Conservation (phyloP, 352 stramenopile genomes). For the Globisporangium orthogonon region DNA sequence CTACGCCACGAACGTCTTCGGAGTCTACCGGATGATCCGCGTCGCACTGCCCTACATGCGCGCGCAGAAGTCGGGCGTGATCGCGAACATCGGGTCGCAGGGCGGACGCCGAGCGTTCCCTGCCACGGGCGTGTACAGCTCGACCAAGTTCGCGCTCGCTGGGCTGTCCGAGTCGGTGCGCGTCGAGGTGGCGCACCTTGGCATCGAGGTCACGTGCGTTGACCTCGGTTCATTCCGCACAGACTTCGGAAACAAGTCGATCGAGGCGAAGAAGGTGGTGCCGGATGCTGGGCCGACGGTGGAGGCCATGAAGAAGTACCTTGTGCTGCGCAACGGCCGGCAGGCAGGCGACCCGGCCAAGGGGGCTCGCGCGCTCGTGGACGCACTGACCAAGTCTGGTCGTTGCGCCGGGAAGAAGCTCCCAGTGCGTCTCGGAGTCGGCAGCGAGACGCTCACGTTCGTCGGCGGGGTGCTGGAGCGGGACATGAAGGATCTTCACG, state of each 20-base stretch:
- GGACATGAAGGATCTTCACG: slow-evolving; percentile 5
- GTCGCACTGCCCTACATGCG: slow-evolving; percentile 37
- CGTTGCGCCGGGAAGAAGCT: background rate
- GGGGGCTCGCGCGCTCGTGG: background rate
- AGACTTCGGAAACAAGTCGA: background rate
- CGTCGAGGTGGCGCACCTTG: slow-evolving; percentile 23
- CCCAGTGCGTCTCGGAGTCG: slow-evolving; percentile 6
- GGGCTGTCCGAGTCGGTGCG: slow-evolving; percentile 26
- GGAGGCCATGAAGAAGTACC: background rate
- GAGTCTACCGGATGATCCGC: slow-evolving; percentile 24
- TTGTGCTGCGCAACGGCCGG: background rate
- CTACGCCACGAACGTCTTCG: slow-evolving; percentile 47
- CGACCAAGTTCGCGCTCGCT: slow-evolving; percentile 36
- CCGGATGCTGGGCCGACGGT: background rate
- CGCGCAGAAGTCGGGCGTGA: slow-evolving; percentile 19
- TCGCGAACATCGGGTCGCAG: slow-evolving; percentile 37
- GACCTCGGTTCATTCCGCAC: slow-evolving; percentile 36
- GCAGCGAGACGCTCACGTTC: slow-evolving; percentile 2
- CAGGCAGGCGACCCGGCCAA: slow-evolving; percentile 2
- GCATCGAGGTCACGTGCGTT: slow-evolving; percentile 33
- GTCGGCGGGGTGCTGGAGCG: background rate
- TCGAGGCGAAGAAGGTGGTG: background rate
- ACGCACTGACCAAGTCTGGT: slow-evolving; percentile 4
- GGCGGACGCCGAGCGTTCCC: slow-evolving; percentile 25
- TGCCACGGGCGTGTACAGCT: slow-evolving; percentile 26